Base-by-base conservation (phyloP, 805 yeast species). In the Cyberlindnera maritima region DNA sequence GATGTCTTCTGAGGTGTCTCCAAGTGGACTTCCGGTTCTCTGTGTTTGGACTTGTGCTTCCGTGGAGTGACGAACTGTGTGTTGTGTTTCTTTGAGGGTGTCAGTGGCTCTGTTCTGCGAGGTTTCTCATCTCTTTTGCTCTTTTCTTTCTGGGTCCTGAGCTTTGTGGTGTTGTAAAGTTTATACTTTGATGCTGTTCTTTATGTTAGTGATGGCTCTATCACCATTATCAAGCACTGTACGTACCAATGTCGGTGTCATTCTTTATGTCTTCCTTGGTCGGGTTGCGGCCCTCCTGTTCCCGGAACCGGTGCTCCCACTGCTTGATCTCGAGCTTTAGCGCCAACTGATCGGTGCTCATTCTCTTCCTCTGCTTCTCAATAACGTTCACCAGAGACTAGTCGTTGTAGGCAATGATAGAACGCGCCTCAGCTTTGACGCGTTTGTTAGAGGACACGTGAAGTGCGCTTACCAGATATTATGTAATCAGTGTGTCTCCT, bases 221-320 rank as follows among this genome's bases (percentile, higher is more conserved):
- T 7, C 4, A 5, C 23, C 25, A 18, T 19, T 5, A 11, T 8
- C 4, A 32, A 21, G 9, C 4, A 28, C 5, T 7, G 11, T 4
- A 46, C 53, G 19, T 28, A 47, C 50, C 54, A 2, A 78, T 65
- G 2, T 59, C 66, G 1, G 66, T 61, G 39, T 70, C 60, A 8
- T 60, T 56, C 53, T 70, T 74, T 41, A 81, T 72, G 54, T 80
- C 85, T 12, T 66, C 66, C 25, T 68, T 70, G 0, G 66, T 57
- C 0, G 87, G 85, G 15, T 63, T 62, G n/a, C 77, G 61, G 2
- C 75, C 73, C 36, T 69, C 52, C 18, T 59, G 50, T 14, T 56
- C 53, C 15, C 61, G 56, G 54, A 78, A 81, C 2, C 55, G 53
- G 37, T 74, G 70, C 50, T 81, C 86, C 85, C 86, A 81, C 10